A percentile compares a stretch with the other conserved stretches of the same genome.
Evolutionary conservation across 805 yeast species (phyloP).

Genomic region (Scheffersomyces lignosus): DNA sequence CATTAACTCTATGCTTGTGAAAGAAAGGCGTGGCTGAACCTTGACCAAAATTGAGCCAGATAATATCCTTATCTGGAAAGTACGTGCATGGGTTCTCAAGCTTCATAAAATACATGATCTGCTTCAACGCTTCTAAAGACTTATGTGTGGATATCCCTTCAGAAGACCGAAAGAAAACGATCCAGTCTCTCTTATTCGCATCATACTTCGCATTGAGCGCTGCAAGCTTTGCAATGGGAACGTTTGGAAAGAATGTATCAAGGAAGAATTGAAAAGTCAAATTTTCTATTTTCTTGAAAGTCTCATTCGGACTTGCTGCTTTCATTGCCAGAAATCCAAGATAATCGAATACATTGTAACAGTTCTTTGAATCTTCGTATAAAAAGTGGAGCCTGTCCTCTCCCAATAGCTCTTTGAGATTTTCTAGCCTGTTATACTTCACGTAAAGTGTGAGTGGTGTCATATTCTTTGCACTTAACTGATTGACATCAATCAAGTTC

Average conservation of each 20-base stretch:
- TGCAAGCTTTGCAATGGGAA: conserved; percentile 10
- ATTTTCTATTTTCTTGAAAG: conserved; percentile 23
- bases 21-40: conserved; percentile 27
- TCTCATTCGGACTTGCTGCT: conserved; percentile 12
- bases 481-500: conserved; percentile 51
- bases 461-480: conserved; percentile 53
- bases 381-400: conserved; percentile 46
- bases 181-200: conserved; percentile 31
- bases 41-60: conserved; percentile 25
- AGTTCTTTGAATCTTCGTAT: conserved; percentile 32
- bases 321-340: conserved; percentile 34
- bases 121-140: conserved; percentile 19
- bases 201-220: conserved; percentile 40
- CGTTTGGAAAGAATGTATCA: conserved; percentile 19
- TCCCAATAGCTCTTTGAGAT: conserved; percentile 50
- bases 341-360: conserved; percentile 39
- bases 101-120: conserved; percentile 24
- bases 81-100: conserved; percentile 35
- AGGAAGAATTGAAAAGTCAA: conserved; percentile 20
- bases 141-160: conserved; percentile 12
- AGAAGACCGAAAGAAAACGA: conserved; percentile 20
- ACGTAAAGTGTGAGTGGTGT: conserved; percentile 74
- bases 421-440: conserved; percentile 65
- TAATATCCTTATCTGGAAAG: conserved; percentile 16
- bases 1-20: conserved; percentile 49